These are phyloP conservation scores for Sclerotinia trifoliorum DNA, from an alignment of 2,329 filamentous ascomycete species.

Conservation along the genomic window DNA sequence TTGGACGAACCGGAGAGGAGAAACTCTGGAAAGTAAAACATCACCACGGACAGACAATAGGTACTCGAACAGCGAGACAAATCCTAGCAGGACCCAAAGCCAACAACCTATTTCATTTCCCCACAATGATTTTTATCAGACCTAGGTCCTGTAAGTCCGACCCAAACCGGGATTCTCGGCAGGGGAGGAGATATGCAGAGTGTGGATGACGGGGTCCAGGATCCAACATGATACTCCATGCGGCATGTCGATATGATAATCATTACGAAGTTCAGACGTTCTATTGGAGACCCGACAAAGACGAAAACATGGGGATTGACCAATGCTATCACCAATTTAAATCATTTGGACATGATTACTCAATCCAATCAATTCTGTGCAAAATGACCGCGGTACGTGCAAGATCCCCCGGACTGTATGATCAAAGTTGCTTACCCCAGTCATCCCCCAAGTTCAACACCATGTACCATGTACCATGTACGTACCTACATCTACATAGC, in stretches of 20 bases:
- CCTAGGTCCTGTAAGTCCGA: background rate
- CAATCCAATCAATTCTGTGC: background rate
- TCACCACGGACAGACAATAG: background rate
- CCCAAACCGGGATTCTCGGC: background rate
- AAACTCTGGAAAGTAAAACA: background rate
- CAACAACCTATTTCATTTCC: background rate
- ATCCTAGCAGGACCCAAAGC: background rate
- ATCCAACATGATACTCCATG: conserved; percentile 7
- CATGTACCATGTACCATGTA: background rate
- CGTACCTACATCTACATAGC: background rate
- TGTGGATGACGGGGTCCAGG: background rate
- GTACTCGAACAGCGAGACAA: background rate
- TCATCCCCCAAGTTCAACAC: background rate
- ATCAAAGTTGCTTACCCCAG: conserved; percentile 1
- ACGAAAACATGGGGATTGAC: background rate
- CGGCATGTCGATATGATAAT: background rate
- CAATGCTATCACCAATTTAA: background rate
- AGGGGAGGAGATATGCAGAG: background rate
- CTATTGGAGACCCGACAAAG: conserved; percentile 11
- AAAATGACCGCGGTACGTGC: background rate
- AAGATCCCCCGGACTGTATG: conserved; percentile 2
- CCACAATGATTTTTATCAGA: conserved; percentile 9
- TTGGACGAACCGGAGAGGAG: background rate
- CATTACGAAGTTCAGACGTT: background rate
- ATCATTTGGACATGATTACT: background rate